Percentiles rank a stretch among this genome's conserved stretches.
These are phyloP conservation scores for Teunomyces pallodes DNA, from an alignment of 805 yeast genomes.

Conservation along the genomic window DNA sequence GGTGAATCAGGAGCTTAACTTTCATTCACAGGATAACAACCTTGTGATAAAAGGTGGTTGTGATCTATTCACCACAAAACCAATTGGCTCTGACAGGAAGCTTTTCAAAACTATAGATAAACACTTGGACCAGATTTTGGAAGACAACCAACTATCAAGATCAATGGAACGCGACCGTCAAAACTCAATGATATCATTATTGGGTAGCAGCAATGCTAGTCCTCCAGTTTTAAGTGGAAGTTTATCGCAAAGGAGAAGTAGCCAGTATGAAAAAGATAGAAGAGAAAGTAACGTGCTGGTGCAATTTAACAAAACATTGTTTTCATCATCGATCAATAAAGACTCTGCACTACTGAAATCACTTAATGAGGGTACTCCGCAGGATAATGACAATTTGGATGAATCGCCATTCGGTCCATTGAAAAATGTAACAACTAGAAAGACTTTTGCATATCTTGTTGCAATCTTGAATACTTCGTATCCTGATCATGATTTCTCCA, in stretches of 20 bases:
- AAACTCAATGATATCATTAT: conserved; percentile 32
- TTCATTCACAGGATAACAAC: conserved; percentile 41
- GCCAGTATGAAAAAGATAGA: conserved; percentile 8
- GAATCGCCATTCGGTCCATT: conserved; percentile 89
- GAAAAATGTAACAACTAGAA: conserved; percentile 78
- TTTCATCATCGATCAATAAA: neutral
- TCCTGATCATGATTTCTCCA: conserved; percentile 93
- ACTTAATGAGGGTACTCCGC: conserved; percentile 15
- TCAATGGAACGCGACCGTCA: conserved; percentile 38
- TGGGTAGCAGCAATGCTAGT: conserved; percentile 36
- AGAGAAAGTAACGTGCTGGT: conserved; percentile 9
- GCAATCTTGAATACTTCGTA: conserved; percentile 88
- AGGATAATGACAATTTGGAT: conserved; percentile 24
- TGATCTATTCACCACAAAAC: conserved; percentile 91
- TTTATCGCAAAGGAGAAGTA: conserved; percentile 19
- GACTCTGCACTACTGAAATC: conserved; percentile 21
- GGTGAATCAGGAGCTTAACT: conserved; percentile 72
- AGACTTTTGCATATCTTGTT: conserved; percentile 85
- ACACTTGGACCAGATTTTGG: conserved; percentile 58
- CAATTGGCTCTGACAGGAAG: conserved; percentile 86
- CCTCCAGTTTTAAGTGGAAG: conserved; percentile 18
- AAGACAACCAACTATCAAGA: conserved; percentile 42
- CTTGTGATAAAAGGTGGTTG: conserved; percentile 75
- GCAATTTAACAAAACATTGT: conserved; percentile 15
- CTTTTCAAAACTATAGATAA: conserved; percentile 84